phyloP scores from a whole-genome alignment of 148 eudicot genomes.

The Silene uniflora region DNA sequence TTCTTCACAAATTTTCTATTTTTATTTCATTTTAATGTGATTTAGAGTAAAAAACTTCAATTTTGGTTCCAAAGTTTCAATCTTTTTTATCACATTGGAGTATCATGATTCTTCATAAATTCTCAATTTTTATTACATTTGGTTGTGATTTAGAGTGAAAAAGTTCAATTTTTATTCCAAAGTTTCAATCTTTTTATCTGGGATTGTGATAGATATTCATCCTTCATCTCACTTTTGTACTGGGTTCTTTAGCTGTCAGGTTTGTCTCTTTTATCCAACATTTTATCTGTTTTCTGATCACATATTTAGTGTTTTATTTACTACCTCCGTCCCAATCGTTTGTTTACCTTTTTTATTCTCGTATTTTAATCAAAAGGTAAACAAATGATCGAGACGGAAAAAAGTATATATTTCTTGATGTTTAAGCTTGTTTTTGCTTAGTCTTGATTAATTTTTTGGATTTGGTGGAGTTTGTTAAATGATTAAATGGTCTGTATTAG shows the following conservation, averaged over 20 bases:
- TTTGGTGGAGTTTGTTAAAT: slow-evolving; percentile 2
- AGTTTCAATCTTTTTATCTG: slow-evolving; percentile 11
- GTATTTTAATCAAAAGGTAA: neutral
- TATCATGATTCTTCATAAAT: slow-evolving; percentile 3
- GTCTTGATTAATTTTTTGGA: slow-evolving; percentile 7
- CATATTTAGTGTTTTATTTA: neutral
- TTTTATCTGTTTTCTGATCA: neutral
- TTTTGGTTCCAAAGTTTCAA: neutral
- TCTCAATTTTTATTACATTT: neutral
- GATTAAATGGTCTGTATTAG: neutral
- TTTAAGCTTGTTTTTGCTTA: neutral
- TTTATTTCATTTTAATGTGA: neutral
- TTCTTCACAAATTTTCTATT: slow-evolving; percentile 8
- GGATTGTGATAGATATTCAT: neutral
- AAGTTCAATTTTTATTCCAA: neutral
- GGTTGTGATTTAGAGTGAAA: neutral
- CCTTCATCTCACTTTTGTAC: slow-evolving; percentile 7
- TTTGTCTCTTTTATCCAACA: neutral
- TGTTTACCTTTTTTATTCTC: neutral
- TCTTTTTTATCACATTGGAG: slow-evolving; percentile 1
- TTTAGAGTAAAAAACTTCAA: neutral
- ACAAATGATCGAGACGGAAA: neutral
- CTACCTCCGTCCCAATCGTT: neutral
- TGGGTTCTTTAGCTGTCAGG: slow-evolving; percentile 20
- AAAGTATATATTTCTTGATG: neutral